Evolutionary conservation across 306 rosid species (phyloP), one percentile per base, ranked within the genome.

Genomic region (Glycine latifolia): DNA sequence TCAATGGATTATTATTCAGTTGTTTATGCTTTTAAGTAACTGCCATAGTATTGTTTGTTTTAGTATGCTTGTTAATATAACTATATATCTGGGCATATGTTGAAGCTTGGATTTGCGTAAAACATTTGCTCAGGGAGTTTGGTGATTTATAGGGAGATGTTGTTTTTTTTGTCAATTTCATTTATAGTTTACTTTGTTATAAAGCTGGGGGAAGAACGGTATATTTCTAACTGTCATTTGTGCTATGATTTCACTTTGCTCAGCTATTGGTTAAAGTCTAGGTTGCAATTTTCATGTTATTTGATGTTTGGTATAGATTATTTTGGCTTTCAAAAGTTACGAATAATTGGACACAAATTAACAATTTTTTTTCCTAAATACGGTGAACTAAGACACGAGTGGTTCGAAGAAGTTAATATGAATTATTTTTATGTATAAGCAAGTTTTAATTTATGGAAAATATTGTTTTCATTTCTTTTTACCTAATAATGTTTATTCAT

Each of bases 1-100:
- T 77, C 37, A 76, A 5, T 53, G 52, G 50, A 61, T 41, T 83
- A 70, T 26, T 76, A 26, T 77, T 77, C 17, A 26, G 50, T 49
- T 70, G 53, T 9, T 39, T 76, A 9, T 53, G 67, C 37, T 70
- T 26, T 71, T 20, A 1, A 4, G 2, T 82, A 6, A 11, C 7
- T 8, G 54, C 65, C 15, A 4, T 58, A 13, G 35, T 48, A 7
- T 58, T 14, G 2, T 5, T 7, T 7, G 46, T 47, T 17, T 6
- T 5, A 17, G 31, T 26, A 20, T 71, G 44, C 44, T 37, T 60
- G 67, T 70, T 3, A 10, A 26, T 72, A 10, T 46, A 17, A 16
- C 7, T 17, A 26, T 55, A 47, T 26, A 20, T 20, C 16, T 61
- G 26, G 7, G 53, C 9, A 17, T 10, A 67, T 39, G 52, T 8